Conservation (phyloP, 768 basidiomycete species). For the Naganishia antarctica region DNA sequence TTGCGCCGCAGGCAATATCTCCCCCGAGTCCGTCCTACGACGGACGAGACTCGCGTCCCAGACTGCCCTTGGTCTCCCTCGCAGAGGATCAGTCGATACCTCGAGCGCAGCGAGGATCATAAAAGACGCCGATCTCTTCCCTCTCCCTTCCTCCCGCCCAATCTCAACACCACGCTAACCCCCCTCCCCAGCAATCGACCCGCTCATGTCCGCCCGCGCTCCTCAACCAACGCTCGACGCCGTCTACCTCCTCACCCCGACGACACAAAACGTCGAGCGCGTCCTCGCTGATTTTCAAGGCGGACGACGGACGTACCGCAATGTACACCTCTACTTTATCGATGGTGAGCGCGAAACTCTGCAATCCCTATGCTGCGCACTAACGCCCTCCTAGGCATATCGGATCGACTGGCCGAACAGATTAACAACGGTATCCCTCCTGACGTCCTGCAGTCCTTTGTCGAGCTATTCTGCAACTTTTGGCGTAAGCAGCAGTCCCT, state of each 20-base stretch:
- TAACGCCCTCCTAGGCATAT: conserved; percentile 57
- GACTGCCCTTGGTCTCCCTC: too few relatives aligned
- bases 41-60: too few relatives aligned
- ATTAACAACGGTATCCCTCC: conserved; percentile 71
- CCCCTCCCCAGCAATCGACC: conserved; percentile 70
- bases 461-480: conserved; percentile 88
- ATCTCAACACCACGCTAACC: neutral
- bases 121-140: neutral
- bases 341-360: conserved; percentile 62
- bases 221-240: conserved; percentile 83
- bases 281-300: conserved; percentile 76
- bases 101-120: too few relatives aligned
- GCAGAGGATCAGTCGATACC: too few relatives aligned
- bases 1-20: neutral
- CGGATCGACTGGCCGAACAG: conserved; percentile 70
- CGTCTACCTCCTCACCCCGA: conserved; percentile 90
- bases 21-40: neutral
- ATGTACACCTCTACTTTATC: conserved; percentile 85
- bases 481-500: conserved; percentile 61
- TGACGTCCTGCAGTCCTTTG: conserved; percentile 67
- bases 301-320: conserved; percentile 67
- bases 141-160: neutral
- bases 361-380: neutral
- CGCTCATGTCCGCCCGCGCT: conserved; percentile 74
- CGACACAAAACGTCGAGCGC: conserved; percentile 84